Base-by-base conservation (phyloP, 306 rosid genomes). In the Sphenostylis stenocarpa region DNA sequence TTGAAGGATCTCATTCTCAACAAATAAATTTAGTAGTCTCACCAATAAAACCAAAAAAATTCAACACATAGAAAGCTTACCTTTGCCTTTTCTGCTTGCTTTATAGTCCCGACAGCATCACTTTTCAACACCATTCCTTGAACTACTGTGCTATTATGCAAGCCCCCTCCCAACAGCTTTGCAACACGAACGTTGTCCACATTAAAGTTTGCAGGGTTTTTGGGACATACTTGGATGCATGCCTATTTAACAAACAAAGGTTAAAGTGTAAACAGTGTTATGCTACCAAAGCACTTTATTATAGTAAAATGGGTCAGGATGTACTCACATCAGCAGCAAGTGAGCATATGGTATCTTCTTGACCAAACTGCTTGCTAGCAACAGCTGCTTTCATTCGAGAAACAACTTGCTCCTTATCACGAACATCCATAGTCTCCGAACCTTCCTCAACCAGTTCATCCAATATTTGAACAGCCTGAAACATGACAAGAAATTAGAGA, bases 281-380 rank as follows among this genome's bases (percentile, higher is more conserved):
- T 26, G 8, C 26, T 29, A 33, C 5, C 5, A 72, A 39, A 41
- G 28, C 44, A 49, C 23, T 44, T 48, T 65, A 66, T 29, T 52
- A 82, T 17, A 75, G 58, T 13, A 66, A 51, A 78, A 76, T 26
- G 48, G 81, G 58, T 41, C 23, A 71, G 74, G 56, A 77, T 64
- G 68, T 70, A 28, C 81, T 86, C 83, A 95, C 97, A 82, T 90
- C 98, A 21, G 97, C 96, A 71, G 89, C 89, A 76, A 90, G 97
- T 5, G 97, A 95, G 73, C 93, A 85, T 69, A 95, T 70, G 7
- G 86, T 81, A 75, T 92, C 97, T 82, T 95, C 98, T 83, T 71
- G 98, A 61, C 97, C 98, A 19, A 85, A 95, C 72, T 95, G 98
- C 87, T 95, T 95, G 97, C 98, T 95, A 66, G 98, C 98, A 81